Percentiles rank a stretch among this genome's conserved stretches.
phyloP scores from a whole-genome alignment of 176 grass and related monocot species.

The Ananas comosus region DNA sequence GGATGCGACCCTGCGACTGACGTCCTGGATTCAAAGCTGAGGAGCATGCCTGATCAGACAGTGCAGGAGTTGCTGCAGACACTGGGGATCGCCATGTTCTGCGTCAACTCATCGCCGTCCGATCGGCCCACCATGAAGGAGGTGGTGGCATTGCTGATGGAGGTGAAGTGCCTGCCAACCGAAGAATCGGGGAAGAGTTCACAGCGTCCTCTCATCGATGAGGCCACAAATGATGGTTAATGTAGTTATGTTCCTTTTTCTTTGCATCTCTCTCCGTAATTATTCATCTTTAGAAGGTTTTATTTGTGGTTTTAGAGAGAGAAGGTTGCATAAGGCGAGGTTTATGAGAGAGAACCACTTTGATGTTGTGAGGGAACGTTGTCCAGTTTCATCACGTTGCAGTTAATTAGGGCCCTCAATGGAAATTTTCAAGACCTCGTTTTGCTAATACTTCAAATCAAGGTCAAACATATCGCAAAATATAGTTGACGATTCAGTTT shows the following conservation, averaged over 20 bases:
- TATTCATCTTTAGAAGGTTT: neutral
- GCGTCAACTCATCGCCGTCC: slow-evolving; percentile 59
- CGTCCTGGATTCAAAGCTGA: slow-evolving; percentile 69
- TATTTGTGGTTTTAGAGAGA: neutral
- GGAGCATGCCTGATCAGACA: slow-evolving; percentile 73
- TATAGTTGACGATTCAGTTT: too few species aligned
- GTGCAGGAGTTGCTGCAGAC: slow-evolving; percentile 95
- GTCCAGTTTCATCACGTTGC: neutral
- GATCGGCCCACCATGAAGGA: slow-evolving; percentile 97
- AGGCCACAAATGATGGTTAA: slow-evolving; percentile 30
- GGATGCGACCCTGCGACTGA: slow-evolving; percentile 68
- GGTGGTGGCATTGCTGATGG: slow-evolving; percentile 87
- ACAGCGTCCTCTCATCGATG: slow-evolving; percentile 64
- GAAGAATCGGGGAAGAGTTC: slow-evolving; percentile 94
- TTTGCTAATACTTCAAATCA: too few species aligned
- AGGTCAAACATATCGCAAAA: too few species aligned
- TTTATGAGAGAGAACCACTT: neutral
- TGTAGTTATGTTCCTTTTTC: neutral
- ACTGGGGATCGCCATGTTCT: slow-evolving; percentile 79
- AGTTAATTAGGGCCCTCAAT: neutral
- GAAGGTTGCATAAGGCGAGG: neutral
- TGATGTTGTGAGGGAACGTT: neutral
- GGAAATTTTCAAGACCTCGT: too few species aligned
- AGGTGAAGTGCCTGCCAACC: slow-evolving; percentile 70
- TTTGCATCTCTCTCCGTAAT: neutral